phyloP scores from a whole-genome alignment of 345 rosid genomes.

The Euclidium syriacum region DNA sequence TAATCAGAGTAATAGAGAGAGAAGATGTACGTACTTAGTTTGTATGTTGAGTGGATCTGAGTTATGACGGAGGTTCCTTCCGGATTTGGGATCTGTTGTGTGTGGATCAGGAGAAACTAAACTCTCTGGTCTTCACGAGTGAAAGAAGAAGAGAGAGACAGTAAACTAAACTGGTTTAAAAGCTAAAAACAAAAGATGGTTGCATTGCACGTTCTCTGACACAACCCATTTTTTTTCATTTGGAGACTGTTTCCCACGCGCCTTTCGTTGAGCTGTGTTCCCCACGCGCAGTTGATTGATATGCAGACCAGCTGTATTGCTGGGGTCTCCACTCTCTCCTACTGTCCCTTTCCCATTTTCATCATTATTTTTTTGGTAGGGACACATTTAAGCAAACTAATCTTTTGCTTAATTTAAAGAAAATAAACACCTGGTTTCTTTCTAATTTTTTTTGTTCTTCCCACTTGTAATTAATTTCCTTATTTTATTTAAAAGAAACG shows the following conservation, averaged over 20 bases:
- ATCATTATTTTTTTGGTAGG: constrained; percentile 26
- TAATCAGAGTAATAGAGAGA: background rate
- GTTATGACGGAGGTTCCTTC: constrained; percentile 8
- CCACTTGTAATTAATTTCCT: background rate
- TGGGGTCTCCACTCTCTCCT: constrained; percentile 33
- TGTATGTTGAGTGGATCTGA: constrained; percentile 1
- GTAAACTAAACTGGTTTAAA: constrained; percentile 12
- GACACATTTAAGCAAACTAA: constrained; percentile 19
- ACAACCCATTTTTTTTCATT: background rate
- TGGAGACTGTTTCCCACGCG: constrained; percentile 9
- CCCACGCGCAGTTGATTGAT: constrained; percentile 30
- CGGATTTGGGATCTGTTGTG: constrained; percentile 24
- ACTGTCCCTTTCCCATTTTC: constrained; percentile 34
- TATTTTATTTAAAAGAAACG: background rate
- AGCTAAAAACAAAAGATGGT: constrained; percentile 16
- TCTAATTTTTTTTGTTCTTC: constrained; percentile 1
- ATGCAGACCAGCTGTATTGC: constrained; percentile 35
- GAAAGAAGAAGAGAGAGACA: background rate
- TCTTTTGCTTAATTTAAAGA: constrained; percentile 4
- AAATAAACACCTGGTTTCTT: constrained; percentile 1
- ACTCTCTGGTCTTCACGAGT: constrained; percentile 28
- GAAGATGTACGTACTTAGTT: constrained; percentile 11
- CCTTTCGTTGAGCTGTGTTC: background rate
- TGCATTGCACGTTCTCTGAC: constrained; percentile 38
- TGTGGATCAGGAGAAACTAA: constrained; percentile 25